Percentiles rank a stretch among this genome's conserved stretches.
phyloP scores from a whole-genome alignment of 1,284 basidiomycete species.

The Sanghuangporus weigelae region DNA sequence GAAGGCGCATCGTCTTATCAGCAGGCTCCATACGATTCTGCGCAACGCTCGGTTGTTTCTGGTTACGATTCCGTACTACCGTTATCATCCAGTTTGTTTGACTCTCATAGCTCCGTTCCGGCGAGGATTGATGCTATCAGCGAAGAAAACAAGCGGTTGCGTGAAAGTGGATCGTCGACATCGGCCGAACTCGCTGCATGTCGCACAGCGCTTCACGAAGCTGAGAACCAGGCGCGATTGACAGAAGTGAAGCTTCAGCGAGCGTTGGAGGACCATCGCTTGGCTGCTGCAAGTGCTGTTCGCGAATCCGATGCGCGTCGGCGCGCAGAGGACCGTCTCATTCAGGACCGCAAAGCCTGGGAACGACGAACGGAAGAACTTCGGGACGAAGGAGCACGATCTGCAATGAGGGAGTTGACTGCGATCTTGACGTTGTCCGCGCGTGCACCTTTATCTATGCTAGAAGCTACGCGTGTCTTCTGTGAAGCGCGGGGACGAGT shows the following conservation, averaged over 20 bases:
- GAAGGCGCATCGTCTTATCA: neutral
- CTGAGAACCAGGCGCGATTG: neutral
- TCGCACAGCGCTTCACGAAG: neutral
- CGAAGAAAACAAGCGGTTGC: slow-evolving; percentile 1
- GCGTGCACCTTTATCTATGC: slow-evolving; percentile 2
- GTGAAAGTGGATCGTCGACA: neutral
- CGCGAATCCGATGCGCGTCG: slow-evolving; percentile 10
- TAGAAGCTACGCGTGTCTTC: slow-evolving; percentile 7
- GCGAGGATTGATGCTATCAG: slow-evolving; percentile 5
- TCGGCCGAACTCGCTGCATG: neutral
- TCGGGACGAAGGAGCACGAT: slow-evolving; percentile 6
- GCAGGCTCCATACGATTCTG: neutral
- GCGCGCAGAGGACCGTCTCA: slow-evolving; percentile 9
- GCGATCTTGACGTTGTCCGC: slow-evolving; percentile 4
- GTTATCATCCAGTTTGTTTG: neutral
- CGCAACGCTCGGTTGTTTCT: neutral
- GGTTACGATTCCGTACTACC: neutral
- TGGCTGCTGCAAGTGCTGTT: neutral
- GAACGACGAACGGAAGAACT: neutral
- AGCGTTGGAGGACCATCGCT: neutral
- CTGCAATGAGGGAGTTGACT: slow-evolving; percentile 3
- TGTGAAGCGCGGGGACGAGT: slow-evolving; percentile 8
- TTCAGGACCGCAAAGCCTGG: slow-evolving; percentile 8
- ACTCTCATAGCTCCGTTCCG: neutral
- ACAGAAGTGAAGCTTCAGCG: slow-evolving; percentile 3